Evolutionary conservation across 1,139 yeast genomes (phyloP), one percentile per base, ranked within the genome.

Genomic region (Pichia terricola): DNA sequence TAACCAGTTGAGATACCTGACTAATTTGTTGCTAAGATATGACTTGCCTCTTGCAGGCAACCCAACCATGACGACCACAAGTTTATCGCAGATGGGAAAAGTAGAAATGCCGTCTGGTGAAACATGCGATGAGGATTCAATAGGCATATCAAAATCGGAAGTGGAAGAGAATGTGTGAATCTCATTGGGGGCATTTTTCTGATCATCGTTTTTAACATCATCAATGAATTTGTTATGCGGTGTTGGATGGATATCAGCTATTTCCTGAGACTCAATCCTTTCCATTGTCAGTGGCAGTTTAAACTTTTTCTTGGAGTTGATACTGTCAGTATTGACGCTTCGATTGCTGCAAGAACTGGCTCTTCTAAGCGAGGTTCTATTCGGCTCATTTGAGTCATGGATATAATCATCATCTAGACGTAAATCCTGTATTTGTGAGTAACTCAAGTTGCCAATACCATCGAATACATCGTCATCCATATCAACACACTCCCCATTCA

Each of bases 21-120:
- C 82, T 40, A 88, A 70, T 58, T 88, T 89, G 62, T 87, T 88
- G 43, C 96, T 86, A 52, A 88, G 82, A 61, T 88, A 89, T 6
- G 94, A 82, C 63, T 88, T 88, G 5, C 96, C 96, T 42, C 96
- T 39, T 25, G 55, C 55, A 0, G 96, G 96, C 36, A 87, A 66
- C 0, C 96, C 96, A 11, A 88, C 95, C 95, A 87, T 86, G 28
- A 91, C 95, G 52, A 89, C 87, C 26, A 89, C 95, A 44, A 89
- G 55, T 35, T 57, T 47, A 44, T 59, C 63, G 34, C 50, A 51
- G 5, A 42, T 39, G 3, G 56, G 47, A 16, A 41, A 38, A 35
- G 51, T 50, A 43, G 84, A 83, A 45, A 73, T 72, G 7, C 95
- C 95, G 59, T 86, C 94, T 0, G 95, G 95, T 0, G 89, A 78